Evolutionary conservation across 2,329 filamentous ascomycete genomes (phyloP).

Genomic region (Penicillium capsulatum): DNA sequence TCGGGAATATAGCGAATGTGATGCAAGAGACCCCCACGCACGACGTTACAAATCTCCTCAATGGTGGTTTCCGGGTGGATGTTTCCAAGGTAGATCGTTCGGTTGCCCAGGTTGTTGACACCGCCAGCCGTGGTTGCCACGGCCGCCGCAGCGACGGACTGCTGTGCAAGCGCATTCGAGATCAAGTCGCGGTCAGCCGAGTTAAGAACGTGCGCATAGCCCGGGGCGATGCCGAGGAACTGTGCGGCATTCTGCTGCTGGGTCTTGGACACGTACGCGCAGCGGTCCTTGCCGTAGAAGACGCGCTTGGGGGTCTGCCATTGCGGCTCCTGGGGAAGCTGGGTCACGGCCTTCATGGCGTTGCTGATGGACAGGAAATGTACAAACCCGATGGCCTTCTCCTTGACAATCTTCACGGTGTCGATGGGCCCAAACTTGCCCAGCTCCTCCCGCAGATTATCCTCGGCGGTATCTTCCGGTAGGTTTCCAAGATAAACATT

Average conservation of each 20-base stretch:
- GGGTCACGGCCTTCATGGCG: conserved; percentile 95
- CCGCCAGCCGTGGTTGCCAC: conserved; percentile 95
- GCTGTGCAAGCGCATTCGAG: conserved; percentile 91
- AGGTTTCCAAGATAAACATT: conserved; percentile 97
- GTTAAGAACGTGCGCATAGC: conserved; percentile 93
- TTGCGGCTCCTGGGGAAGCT: conserved; percentile 87
- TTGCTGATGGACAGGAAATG: conserved; percentile 97
- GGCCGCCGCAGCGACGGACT: conserved; percentile 93
- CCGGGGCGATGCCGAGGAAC: conserved; percentile 93
- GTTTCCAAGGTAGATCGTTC: conserved; percentile 96
- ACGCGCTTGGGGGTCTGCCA: conserved; percentile 95
- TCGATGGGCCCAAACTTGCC: conserved; percentile 96
- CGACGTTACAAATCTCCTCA: conserved; percentile 99
- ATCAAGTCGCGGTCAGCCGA: conserved; percentile 95
- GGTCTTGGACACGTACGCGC: conserved; percentile 97
- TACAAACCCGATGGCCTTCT: conserved; percentile 97
- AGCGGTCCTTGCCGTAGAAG: conserved; percentile 98
- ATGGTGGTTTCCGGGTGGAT: conserved; percentile 99
- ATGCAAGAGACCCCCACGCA: conserved; percentile 88
- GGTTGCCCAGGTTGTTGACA: conserved; percentile 94
- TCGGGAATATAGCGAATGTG: conserved; percentile 99
- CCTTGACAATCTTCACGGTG: conserved; percentile 93
- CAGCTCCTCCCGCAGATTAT: conserved; percentile 88
- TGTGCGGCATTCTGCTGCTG: conserved; percentile 99
- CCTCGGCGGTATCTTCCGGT: conserved; percentile 82